A percentile compares a stretch with the other conserved stretches of the same genome.
Evolutionary conservation across 2,329 filamentous ascomycete species (phyloP).

Genomic region (Ophiosphaerella herpotricha): DNA sequence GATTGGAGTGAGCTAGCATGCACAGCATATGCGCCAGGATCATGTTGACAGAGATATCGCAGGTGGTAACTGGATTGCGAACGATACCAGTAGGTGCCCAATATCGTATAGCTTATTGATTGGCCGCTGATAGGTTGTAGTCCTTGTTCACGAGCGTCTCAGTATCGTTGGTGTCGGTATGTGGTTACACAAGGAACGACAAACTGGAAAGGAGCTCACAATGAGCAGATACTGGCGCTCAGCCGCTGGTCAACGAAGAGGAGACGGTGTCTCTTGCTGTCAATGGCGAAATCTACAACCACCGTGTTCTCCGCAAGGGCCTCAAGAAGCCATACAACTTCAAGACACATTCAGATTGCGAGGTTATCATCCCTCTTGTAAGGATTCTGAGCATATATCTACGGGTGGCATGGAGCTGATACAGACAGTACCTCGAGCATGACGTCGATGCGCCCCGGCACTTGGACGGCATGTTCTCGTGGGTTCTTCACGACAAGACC

Average conservation of each 20-base stretch:
- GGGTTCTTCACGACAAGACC: constrained; percentile 95
- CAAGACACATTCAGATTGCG: constrained; percentile 98
- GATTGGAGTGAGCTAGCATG: constrained; percentile 84
- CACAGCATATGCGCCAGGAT: constrained; percentile 32
- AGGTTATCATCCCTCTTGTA: constrained; percentile 97
- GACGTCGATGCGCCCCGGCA: constrained; percentile 89
- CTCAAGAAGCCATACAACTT: constrained; percentile 87
- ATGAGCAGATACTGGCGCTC: constrained; percentile 81
- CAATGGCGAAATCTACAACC: constrained; percentile 99
- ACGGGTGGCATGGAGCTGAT: constrained; percentile 20
- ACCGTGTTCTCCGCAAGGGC: constrained; percentile 87
- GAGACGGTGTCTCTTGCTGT: constrained; percentile 87
- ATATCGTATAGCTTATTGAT: not conserved
- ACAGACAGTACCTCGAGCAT: constrained; percentile 80
- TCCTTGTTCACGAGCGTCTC: constrained; percentile 95
- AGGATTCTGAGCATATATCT: constrained; percentile 36
- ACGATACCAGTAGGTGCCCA: constrained; percentile 76
- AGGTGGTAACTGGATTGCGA: constrained; percentile 87
- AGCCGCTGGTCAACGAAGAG: constrained; percentile 92
- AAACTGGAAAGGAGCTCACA: constrained; percentile 22
- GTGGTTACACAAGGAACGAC: constrained; percentile 44
- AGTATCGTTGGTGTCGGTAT: constrained; percentile 95
- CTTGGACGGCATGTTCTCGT: constrained; percentile 99
- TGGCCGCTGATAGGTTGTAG: constrained; percentile 34
- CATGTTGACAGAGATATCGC: constrained; percentile 40